Base-by-base conservation (phyloP, 148 eudicot genomes). In the Amaranthus palmeri region DNA sequence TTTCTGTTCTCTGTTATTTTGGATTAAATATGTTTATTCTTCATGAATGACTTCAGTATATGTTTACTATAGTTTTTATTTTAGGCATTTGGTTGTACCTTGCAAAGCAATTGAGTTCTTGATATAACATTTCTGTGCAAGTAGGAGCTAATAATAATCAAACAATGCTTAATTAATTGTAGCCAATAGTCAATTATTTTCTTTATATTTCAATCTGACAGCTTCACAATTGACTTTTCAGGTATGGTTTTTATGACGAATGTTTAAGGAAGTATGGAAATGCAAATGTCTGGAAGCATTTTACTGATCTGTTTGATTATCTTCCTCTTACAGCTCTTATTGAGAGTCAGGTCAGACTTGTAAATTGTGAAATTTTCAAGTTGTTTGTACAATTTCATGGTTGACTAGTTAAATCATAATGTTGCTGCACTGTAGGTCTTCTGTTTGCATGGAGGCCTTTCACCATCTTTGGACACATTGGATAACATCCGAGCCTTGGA, bases 401-500 rank as follows among this genome's bases (percentile, higher is more conserved):
- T 74, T 17, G 42, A n/a, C 48, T 36, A 15, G 61, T 42, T 10
- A 54, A 51, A 61, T 48, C 7, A 53, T 25, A 25, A 15, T 67
- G 36, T 25, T 68, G 9, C 75, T 64, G 47, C 77, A 52, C 80
- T 69, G 43, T 71, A 93, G 98, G 65, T 93, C 42, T 88, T 93
- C 84, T 93, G 98, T 77, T 84, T 93, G 84, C 98, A 93, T 81
- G 98, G 98, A 71, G 98, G 98, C 56, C 97, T 93, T 77, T 93
- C 98, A 44, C 98, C 98, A 25, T 92, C 97, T 48, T 74, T 93
- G 81, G 97, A 89, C 73, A 93, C 98, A 45, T 77, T 91, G 65
- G 98, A 93, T 80, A 91, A 93, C 72, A 88, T 93, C 53, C 96
- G 93, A 71, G 90, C 98, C 51, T 72, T 93, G 87, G 98, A 93